Conservation (phyloP, 495 filamentous ascomycete genomes). For the Lepraria neglecta region DNA sequence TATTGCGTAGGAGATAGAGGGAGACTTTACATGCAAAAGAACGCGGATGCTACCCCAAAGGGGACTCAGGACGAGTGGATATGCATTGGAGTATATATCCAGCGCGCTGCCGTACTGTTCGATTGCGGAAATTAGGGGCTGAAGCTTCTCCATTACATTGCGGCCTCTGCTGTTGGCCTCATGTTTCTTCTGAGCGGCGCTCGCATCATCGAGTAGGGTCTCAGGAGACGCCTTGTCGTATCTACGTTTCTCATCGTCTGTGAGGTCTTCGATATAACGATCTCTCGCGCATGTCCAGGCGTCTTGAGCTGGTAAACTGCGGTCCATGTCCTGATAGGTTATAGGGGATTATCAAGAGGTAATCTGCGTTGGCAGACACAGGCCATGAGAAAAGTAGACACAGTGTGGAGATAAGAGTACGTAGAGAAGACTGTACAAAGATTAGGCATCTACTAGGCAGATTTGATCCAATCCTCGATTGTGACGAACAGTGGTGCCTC, state of each 20-base stretch:
- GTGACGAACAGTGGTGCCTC: no score
- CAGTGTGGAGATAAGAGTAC: no score
- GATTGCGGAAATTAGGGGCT: slow-evolving; percentile 35
- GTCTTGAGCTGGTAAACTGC: slow-evolving; percentile 1
- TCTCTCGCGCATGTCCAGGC: slow-evolving; percentile 31
- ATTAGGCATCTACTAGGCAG: no score
- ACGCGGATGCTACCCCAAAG: slow-evolving; percentile 42
- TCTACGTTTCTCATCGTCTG: slow-evolving; percentile 26
- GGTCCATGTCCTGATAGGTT: not conserved
- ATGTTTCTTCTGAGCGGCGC: slow-evolving; percentile 29
- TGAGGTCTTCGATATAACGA: slow-evolving; percentile 33
- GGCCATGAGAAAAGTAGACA: no score
- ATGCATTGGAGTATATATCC: slow-evolving; percentile 36
- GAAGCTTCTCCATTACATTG: slow-evolving; percentile 26
- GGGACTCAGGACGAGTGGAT: slow-evolving; percentile 33
- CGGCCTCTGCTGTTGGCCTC: slow-evolving; percentile 28
- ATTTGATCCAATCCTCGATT: no score
- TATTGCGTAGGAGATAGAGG: not conserved
- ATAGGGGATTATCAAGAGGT: no score
- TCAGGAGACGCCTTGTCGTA: slow-evolving; percentile 27
- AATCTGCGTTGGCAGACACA: no score
- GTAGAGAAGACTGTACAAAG: no score
- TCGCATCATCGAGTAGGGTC: slow-evolving; percentile 32
- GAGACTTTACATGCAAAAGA: slow-evolving; percentile 30
- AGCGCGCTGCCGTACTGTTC: slow-evolving; percentile 37